These are phyloP conservation scores for Tricholoma hemisulphureum DNA, from an alignment of 768 basidiomycete species.

Conservation along the genomic window DNA sequence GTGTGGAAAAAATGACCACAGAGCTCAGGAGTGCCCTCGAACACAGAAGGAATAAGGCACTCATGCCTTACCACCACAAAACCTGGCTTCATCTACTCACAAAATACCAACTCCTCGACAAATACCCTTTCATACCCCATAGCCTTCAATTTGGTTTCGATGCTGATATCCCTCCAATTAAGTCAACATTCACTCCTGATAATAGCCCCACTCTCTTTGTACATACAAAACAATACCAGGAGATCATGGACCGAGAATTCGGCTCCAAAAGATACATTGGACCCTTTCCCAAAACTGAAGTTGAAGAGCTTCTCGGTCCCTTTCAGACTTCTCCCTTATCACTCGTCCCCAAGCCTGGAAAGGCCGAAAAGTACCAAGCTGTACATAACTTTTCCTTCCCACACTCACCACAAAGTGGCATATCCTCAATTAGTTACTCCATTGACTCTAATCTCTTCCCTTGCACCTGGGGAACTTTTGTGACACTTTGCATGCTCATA, in stretches of 20 bases:
- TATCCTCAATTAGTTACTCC: too few relatives aligned
- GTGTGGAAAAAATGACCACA: conserved; percentile 32
- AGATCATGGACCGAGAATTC: conserved; percentile 25
- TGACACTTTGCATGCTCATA: conserved; percentile 29
- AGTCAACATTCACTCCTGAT: conserved; percentile 24
- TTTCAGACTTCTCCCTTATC: conserved; percentile 38
- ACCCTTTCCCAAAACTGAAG: conserved; percentile 20
- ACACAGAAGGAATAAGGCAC: conserved; percentile 28
- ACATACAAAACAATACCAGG: conserved; percentile 10
- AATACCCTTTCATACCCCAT: conserved; percentile 12
- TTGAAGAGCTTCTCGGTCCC: conserved; percentile 32
- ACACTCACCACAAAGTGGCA: not conserved
- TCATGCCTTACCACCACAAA: conserved; percentile 29
- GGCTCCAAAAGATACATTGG: conserved; percentile 21
- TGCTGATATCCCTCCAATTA: conserved; percentile 30
- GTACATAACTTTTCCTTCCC: conserved; percentile 42
- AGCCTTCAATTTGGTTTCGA: conserved; percentile 32
- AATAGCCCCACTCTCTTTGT: conserved; percentile 27
- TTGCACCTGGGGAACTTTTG: conserved; percentile 30
- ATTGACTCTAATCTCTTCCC: too few relatives aligned
- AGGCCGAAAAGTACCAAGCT: conserved; percentile 28
- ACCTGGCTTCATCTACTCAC: conserved; percentile 29
- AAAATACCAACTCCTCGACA: conserved; percentile 10
- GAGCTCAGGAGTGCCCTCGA: conserved; percentile 40
- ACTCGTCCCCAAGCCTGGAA: conserved; percentile 35